Conservation (phyloP, 768 basidiomycete species). For the Wakefieldia striispora region DNA sequence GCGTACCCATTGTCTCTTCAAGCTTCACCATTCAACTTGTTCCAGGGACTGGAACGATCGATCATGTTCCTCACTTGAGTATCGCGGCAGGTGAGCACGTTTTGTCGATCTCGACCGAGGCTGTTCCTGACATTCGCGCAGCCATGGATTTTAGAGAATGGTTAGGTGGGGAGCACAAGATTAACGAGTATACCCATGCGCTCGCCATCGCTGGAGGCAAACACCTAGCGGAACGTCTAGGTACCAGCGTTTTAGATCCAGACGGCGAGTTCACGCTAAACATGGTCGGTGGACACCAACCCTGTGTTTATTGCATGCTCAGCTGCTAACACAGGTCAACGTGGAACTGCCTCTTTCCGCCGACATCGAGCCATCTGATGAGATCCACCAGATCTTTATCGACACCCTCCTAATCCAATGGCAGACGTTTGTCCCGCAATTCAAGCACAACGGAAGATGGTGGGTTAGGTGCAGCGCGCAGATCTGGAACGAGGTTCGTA, state of each 20-base stretch:
- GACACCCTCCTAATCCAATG: conserved; percentile 22
- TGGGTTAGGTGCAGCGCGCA: conserved; percentile 32
- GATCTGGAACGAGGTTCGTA: conserved; percentile 33
- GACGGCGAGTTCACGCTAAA: conserved; percentile 57
- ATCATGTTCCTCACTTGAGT: conserved; percentile 52
- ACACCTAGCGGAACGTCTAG: conserved; percentile 54
- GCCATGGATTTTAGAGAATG: conserved; percentile 72
- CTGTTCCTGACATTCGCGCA: conserved; percentile 22
- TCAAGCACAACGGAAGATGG: conserved; percentile 31
- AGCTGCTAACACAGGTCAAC: conserved; percentile 32
- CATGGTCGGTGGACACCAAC: conserved; percentile 49
- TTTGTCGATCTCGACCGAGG: not conserved
- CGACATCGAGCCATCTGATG: conserved; percentile 19
- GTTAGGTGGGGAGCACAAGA: conserved; percentile 74
- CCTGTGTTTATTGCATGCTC: not conserved
- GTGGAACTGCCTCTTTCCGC: conserved; percentile 38
- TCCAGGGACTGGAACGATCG: conserved; percentile 64
- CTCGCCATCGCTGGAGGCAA: conserved; percentile 69
- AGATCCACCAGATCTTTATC: conserved; percentile 14
- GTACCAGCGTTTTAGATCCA: conserved; percentile 63
- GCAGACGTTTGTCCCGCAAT: conserved; percentile 12
- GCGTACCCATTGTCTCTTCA: not conserved
- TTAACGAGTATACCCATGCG: conserved; percentile 66
- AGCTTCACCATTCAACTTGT: not conserved
- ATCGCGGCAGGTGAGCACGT: conserved; percentile 45